Conservation (phyloP, 1,139 yeast species). For the Hansenula lynferdii region DNA sequence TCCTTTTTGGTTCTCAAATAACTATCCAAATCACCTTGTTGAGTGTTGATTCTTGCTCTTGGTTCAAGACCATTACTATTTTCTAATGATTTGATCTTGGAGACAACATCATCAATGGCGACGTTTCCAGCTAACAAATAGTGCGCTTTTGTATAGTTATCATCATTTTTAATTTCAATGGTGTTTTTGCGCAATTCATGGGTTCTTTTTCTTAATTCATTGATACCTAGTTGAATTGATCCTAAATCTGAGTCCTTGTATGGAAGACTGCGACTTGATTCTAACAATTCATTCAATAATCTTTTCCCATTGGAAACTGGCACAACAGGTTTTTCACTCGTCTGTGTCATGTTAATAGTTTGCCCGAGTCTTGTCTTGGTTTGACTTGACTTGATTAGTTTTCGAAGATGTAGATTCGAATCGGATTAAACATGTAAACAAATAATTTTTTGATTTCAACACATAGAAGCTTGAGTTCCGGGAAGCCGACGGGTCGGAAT, state of each 20-base stretch:
- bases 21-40: conserved; percentile 41
- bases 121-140: conserved; percentile 88
- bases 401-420: too few species aligned
- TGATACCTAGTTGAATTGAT: conserved; percentile 67
- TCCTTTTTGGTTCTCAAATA: conserved; percentile 69
- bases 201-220: conserved; percentile 73
- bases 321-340: neutral
- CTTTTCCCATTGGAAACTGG: conserved; percentile 28
- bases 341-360: neutral
- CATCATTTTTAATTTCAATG: conserved; percentile 20
- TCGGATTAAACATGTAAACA: neutral
- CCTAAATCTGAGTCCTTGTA: conserved; percentile 61
- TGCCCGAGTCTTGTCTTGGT: too few species aligned
- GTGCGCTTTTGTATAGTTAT: conserved; percentile 79
- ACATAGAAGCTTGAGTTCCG: too few species aligned
- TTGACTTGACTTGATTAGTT: too few species aligned
- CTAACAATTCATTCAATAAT: conserved; percentile 48
- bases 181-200: conserved; percentile 50
- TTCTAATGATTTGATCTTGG: conserved; percentile 44
- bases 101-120: conserved; percentile 81
- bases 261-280: conserved; percentile 68
- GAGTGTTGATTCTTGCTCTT: conserved; percentile 21
- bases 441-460: neutral
- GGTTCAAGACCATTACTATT: conserved; percentile 19
- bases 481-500: too few species aligned